These are phyloP conservation scores for Solanum hybrid DNA, from an alignment of 305 asterid species.

Conservation along the genomic window DNA sequence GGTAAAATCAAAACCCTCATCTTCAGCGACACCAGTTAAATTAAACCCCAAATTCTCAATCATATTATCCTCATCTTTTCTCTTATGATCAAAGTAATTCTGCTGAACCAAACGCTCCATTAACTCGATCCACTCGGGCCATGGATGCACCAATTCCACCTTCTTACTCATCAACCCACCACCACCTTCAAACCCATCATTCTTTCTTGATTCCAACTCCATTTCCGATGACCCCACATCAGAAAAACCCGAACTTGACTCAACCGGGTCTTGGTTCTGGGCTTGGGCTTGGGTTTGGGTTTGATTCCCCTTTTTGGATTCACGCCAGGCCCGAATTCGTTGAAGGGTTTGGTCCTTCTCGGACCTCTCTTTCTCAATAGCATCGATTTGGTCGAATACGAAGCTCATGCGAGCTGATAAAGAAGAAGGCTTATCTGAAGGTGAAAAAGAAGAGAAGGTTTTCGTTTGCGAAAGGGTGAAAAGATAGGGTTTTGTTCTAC, in stretches of 20 bases:
- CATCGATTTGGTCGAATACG: constrained; percentile 83
- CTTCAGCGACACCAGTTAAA: constrained; percentile 35
- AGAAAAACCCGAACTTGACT: background rate
- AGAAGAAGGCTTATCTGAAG: constrained; percentile 36
- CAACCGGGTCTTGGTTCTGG: constrained; percentile 6
- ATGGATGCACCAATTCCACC: constrained; percentile 83
- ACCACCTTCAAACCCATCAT: constrained; percentile 16
- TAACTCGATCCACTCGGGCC: constrained; percentile 91
- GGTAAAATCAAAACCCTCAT: constrained; percentile 45
- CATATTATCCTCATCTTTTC: constrained; percentile 90
- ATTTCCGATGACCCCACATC: constrained; percentile 14
- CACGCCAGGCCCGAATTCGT: constrained; percentile 90
- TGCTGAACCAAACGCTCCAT: constrained; percentile 90
- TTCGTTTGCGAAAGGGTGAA: constrained; percentile 7
- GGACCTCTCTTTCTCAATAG: constrained; percentile 53
- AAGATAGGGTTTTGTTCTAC: constrained; percentile 7
- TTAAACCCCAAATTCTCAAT: constrained; percentile 60
- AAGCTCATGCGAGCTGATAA: constrained; percentile 88
- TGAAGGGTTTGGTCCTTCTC: constrained; percentile 78
- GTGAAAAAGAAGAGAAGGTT: constrained; percentile 36
- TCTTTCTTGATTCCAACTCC: constrained; percentile 24
- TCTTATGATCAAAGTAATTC: constrained; percentile 81
- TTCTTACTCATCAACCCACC: constrained; percentile 27
- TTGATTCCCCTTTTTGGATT: constrained; percentile 36
- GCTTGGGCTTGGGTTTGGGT: constrained; percentile 9